phyloP scores from a whole-genome alignment of 2,329 filamentous ascomycete genomes.

The Clarireedia hainanense region DNA sequence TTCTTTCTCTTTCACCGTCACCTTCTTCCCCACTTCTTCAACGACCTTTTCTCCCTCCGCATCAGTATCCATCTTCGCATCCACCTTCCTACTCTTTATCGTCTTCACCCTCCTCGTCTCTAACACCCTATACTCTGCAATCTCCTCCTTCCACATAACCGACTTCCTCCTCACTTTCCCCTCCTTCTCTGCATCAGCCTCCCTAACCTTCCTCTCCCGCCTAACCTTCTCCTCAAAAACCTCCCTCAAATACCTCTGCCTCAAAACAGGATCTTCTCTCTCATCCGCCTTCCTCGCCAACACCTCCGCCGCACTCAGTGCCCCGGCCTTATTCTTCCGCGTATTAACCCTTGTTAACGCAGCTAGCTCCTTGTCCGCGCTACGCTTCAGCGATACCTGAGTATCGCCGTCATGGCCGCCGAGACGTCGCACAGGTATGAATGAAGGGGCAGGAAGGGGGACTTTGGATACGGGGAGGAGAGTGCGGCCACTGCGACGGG shows the following conservation, averaged over 20 bases:
- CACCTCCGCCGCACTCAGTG: slow-evolving; percentile 28
- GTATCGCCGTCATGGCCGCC: slow-evolving; percentile 25
- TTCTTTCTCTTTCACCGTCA: slow-evolving; percentile 17
- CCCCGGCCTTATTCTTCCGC: slow-evolving; percentile 36
- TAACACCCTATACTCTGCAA: slow-evolving; percentile 24
- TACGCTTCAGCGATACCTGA: slow-evolving; percentile 26
- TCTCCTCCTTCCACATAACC: slow-evolving; percentile 27
- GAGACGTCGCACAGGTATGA: slow-evolving; percentile 27
- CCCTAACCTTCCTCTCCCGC: slow-evolving; percentile 20
- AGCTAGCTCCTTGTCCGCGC: slow-evolving; percentile 36
- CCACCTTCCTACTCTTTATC: slow-evolving; percentile 15
- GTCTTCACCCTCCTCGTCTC: slow-evolving; percentile 19
- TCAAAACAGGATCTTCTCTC: slow-evolving; percentile 33
- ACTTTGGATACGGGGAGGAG: slow-evolving; percentile 23
- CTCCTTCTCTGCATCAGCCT: slow-evolving; percentile 9
- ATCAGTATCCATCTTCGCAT: slow-evolving; percentile 2
- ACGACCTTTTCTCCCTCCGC: neutral
- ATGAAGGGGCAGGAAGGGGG: slow-evolving; percentile 21
- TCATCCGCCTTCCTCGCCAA: slow-evolving; percentile 31
- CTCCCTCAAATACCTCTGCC: slow-evolving; percentile 30
- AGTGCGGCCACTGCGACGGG: slow-evolving; percentile 27
- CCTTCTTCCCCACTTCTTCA: slow-evolving; percentile 13
- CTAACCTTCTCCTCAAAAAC: slow-evolving; percentile 25
- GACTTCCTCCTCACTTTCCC: slow-evolving; percentile 13
- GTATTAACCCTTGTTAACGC: slow-evolving; percentile 38